Evolutionary conservation across 768 basidiomycete species (phyloP), one percentile per base, ranked within the genome.

Genomic region (Phallus indusiatus): DNA sequence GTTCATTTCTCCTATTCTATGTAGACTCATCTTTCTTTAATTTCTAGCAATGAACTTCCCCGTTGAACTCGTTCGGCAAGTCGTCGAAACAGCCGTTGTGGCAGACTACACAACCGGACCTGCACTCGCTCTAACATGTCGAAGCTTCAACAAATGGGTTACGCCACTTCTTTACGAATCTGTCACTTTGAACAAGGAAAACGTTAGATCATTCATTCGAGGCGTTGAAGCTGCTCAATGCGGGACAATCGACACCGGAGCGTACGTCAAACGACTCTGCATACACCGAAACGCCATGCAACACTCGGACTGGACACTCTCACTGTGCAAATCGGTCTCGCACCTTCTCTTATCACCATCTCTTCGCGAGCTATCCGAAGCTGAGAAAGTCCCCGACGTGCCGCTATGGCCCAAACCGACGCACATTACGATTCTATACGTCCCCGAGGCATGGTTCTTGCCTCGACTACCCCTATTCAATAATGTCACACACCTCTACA

Each of bases 171-270:
- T 58, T 17, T 58, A 58, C 34, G 21, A 18, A 22, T 36, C 47
- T 28, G 56, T 58, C 18, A n/a, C 48, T 1, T 37, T 58, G 48
- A 47, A 58, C 14, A 47, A 49, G 34, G 47, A 48, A 10, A 49
- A 18, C 10, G 51, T 58, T 6, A 11, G 47, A 12, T 28, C 24
- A 33, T 58, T 58, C 22, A 58, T 50, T 35, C 16, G 34, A 14
- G 48, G 48, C n/a, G n/a, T 58, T 18, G 56, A 58, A 21, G n/a
- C 47, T 8, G 56, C 56, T 4, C 56, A 58, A 21, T 58, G 56
- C 36, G 56, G 33, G 18, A 12, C 56, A 22, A 21, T 50, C 12
- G 56, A 58, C 47, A 21, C 33, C 22, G 20, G 24, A 7, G 51
- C 17, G 3, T 36, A 28, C 33, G 34, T 58, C 48, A n/a, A 18